These are phyloP conservation scores for Fusarium sp. DNA, from an alignment of 2,329 filamentous ascomycete genomes.

Conservation along the genomic window DNA sequence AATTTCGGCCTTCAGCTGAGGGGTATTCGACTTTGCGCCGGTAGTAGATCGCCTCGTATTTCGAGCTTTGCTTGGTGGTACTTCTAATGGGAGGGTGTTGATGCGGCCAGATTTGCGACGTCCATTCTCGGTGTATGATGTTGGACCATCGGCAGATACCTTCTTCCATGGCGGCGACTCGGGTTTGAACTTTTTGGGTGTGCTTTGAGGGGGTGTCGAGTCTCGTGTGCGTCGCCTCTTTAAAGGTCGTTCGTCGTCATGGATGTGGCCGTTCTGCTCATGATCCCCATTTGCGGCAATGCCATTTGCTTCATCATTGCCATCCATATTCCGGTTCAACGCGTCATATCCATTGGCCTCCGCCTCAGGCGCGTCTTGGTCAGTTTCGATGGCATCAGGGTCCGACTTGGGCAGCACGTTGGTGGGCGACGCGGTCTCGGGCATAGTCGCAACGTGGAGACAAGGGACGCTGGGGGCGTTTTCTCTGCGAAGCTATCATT, in stretches of 20 bases:
- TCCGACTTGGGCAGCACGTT: conserved; percentile 53
- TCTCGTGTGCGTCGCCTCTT: conserved; percentile 75
- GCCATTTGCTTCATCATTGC: conserved; percentile 36
- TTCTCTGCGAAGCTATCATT: conserved; percentile 70
- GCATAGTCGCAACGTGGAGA: conserved; percentile 66
- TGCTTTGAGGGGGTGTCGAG: conserved; percentile 58
- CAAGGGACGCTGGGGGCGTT: conserved; percentile 61
- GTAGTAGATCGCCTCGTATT: conserved; percentile 60
- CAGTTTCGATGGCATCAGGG: conserved; percentile 44
- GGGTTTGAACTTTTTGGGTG: conserved; percentile 57
- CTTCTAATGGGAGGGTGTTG: conserved; percentile 68
- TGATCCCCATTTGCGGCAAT: conserved; percentile 50
- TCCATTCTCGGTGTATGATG: conserved; percentile 82
- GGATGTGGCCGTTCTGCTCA: conserved; percentile 56
- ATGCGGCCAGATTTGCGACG: conserved; percentile 75
- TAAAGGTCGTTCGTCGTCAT: conserved; percentile 63
- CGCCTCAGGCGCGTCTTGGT: conserved; percentile 41
- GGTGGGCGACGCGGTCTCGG: conserved; percentile 70
- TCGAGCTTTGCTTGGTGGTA: conserved; percentile 63
- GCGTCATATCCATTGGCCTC: conserved; percentile 38
- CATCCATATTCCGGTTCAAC: conserved; percentile 32
- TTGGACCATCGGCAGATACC: conserved; percentile 85
- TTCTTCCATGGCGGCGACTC: conserved; percentile 95
- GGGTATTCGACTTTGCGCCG: conserved; percentile 52
- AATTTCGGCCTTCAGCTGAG: conserved; percentile 50